These are phyloP conservation scores for Scheffersomyces stambukii DNA, from an alignment of 1,139 yeast species.

Conservation along the genomic window DNA sequence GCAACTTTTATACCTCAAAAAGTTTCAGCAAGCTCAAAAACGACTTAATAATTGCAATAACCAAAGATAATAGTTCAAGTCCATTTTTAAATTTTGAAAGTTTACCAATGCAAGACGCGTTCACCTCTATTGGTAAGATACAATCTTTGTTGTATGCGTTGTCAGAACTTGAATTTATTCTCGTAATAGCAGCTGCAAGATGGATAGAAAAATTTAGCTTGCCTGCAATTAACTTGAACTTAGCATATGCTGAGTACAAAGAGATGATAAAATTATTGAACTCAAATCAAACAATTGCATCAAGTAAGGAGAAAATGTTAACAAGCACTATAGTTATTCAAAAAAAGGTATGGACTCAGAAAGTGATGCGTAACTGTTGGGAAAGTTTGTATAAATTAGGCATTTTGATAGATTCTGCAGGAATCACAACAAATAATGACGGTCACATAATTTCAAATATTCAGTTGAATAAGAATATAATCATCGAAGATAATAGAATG, in stretches of 20 bases:
- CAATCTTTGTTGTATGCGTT: slow-evolving; percentile 40
- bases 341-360: slow-evolving; percentile 46
- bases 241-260: slow-evolving; percentile 75
- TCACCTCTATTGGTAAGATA: slow-evolving; percentile 11
- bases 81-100: slow-evolving; percentile 25
- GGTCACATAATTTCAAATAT: too few species aligned
- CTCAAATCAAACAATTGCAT: slow-evolving; percentile 30
- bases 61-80: slow-evolving; percentile 17
- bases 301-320: slow-evolving; percentile 27
- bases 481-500: slow-evolving; percentile 43
- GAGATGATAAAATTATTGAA: slow-evolving; percentile 48
- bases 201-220: slow-evolving; percentile 57
- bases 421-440: not conserved
- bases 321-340: slow-evolving; percentile 33
- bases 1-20: slow-evolving; percentile 56
- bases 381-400: slow-evolving; percentile 40
- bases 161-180: slow-evolving; percentile 64
- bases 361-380: slow-evolving; percentile 53
- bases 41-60: slow-evolving; percentile 44
- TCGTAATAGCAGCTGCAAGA: slow-evolving; percentile 72
- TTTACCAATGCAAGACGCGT: not conserved
- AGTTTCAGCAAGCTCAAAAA: slow-evolving; percentile 56
- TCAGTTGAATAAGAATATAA: slow-evolving; percentile 25
- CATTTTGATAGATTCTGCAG: slow-evolving; percentile 25
- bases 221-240: slow-evolving; percentile 62